Evolutionary conservation across 805 yeast genomes (phyloP).

Genomic region (Cyberlindnera subsufficiens): DNA sequence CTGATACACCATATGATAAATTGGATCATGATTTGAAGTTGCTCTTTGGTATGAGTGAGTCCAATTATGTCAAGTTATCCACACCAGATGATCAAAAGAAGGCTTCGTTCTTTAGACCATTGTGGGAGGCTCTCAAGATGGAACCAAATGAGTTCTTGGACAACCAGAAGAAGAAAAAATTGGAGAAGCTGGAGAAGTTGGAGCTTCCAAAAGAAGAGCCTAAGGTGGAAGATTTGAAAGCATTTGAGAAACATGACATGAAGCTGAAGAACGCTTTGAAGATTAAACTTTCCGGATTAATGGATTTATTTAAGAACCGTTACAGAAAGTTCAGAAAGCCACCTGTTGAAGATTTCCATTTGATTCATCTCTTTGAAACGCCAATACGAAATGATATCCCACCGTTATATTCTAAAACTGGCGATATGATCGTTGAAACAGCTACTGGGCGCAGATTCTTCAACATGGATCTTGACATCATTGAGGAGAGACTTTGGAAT

Average conservation of each 20-base stretch:
- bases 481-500: conserved; percentile 95
- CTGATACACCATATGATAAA: conserved; percentile 41
- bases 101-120: conserved; percentile 45
- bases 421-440: conserved; percentile 76
- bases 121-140: conserved; percentile 52
- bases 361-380: conserved; percentile 70
- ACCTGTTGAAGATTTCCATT: conserved; percentile 66
- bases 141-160: conserved; percentile 72
- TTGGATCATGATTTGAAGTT: conserved; percentile 41
- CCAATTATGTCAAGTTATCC: conserved; percentile 39
- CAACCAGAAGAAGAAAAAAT: conserved; percentile 33
- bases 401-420: conserved; percentile 42
- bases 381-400: conserved; percentile 32
- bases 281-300: conserved; percentile 76
- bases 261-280: conserved; percentile 79
- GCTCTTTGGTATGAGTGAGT: conserved; percentile 52
- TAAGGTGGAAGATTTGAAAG: conserved; percentile 35
- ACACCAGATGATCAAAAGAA: conserved; percentile 45
- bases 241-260: conserved; percentile 57
- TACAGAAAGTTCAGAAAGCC: conserved; percentile 92
- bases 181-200: conserved; percentile 31
- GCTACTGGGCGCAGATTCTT: conserved; percentile 64
- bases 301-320: conserved; percentile 84
- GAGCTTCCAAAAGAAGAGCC: conserved; percentile 29
- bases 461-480: conserved; percentile 90